These are phyloP conservation scores for Xylaria sp. DNA, from an alignment of 2,329 filamentous ascomycete species.

Conservation along the genomic window DNA sequence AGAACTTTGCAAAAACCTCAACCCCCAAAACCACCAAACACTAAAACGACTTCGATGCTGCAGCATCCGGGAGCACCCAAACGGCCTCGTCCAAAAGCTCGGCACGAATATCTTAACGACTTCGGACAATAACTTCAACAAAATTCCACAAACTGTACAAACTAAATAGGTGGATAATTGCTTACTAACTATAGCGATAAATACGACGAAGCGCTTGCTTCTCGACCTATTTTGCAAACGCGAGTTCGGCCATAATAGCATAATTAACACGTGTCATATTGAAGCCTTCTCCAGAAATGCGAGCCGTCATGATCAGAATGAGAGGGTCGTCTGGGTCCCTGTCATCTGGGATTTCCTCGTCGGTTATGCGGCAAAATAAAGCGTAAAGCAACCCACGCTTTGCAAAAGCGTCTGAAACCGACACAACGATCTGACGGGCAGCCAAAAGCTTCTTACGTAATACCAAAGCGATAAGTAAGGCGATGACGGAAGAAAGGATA, in stretches of 20 bases:
- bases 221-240: conserved; percentile 1
- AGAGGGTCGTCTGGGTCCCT: background rate
- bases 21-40: no score
- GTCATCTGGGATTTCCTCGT: background rate
- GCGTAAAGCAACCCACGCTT: conserved; percentile 2
- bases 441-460: background rate
- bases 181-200: conserved; percentile 5
- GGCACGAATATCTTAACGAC: no score
- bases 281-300: conserved; percentile 1
- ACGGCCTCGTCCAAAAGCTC: no score
- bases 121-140: no score
- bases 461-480: conserved; percentile 1
- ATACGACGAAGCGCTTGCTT: conserved; percentile 6
- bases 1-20: no score
- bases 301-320: background rate
- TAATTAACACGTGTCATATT: conserved; percentile 2
- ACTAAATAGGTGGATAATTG: no score
- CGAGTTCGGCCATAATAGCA: background rate
- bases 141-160: no score
- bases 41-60: no score
- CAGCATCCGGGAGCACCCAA: no score
- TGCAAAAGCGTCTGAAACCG: background rate
- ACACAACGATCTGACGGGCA: background rate
- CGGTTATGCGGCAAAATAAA: background rate
- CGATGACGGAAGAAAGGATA: background rate